Base-by-base conservation (phyloP, 192 early-diverging fungal species). In the Chytriomyces sp. region DNA sequence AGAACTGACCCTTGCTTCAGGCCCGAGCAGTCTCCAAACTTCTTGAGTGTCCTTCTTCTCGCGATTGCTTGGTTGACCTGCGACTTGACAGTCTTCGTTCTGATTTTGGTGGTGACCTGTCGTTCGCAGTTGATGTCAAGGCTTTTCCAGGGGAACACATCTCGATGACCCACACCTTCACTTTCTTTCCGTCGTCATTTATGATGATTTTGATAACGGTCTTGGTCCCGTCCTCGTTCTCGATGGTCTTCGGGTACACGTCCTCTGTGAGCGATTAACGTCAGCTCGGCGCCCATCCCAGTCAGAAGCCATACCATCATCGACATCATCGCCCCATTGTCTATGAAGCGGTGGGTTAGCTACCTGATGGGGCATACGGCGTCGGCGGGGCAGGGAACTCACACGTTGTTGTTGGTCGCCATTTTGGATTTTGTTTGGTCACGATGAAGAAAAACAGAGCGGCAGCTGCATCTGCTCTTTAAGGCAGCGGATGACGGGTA, bases 121-220 rank as follows among this genome's bases (percentile, higher is more conserved):
- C 17, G 6, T 30, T 30, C n/a, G n/a, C n/a, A n/a, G n/a, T n/a
- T n/a, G n/a, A n/a, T n/a, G n/a, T n/a, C n/a, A n/a, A n/a, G n/a
- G n/a, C n/a, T n/a, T n/a, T n/a, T n/a, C n/a, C n/a, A n/a, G n/a
- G n/a, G n/a, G n/a, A n/a, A n/a, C n/a, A n/a, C n/a, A n/a, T n/a
- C n/a, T 1, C 12, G 14, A 22, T n/a, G n/a, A 2, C 17, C 32
- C 54, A 38, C 26, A 70, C 83, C 82, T 93, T 94, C 55, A 97
- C 93, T 82, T 89, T 93, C 77, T 94, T 92, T 75, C 95, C 94
- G 52, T 94, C 92, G 30, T 93, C 94, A 68, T 94, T 96, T 19
- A 82, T 80, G 65, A 83, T 85, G 82, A 91, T 89, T 82, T 94
- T 91, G 40, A 92, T 86, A 58, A 93, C 85, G 6, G 89, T 89